Base-by-base conservation (phyloP, 345 rosid species). In the Erucastrum elatum region DNA sequence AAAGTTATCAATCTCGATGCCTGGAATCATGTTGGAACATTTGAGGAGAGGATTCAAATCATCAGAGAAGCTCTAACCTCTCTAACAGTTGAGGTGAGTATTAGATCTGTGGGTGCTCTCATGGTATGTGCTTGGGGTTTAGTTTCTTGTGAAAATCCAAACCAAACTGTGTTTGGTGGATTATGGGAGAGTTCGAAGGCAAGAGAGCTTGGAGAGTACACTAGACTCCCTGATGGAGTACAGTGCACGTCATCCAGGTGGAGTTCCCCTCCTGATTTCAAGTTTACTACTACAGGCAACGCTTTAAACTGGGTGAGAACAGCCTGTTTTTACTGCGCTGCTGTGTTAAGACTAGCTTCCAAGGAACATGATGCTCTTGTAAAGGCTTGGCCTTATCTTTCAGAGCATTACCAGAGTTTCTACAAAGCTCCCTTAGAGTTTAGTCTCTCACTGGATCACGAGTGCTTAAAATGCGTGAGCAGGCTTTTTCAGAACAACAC, bases 31-130 rank as follows among this genome's bases (percentile, higher is more conserved):
- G 63, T 59, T 26, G 11, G n/a, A 25, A 25, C 29, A 25, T 2
- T 55, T 7, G 26, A 25, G 1, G 56, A 49, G 56, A 59, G 63
- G 63, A 59, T 25, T 10, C 17, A 49, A 12, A 25, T 59, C 63
- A 59, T 59, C 63, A 59, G 13, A 27, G 63, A 59, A 59, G 63
- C 63, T 25, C 31, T 59, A 59, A 25, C n/a, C 4, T 59, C n/a
- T 59, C 63, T 25, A 59, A 26, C 31, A 3, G 1, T 0, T 10
- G 33, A 59, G 33, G 33, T 59, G n/a, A 59, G 64, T 26, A 0
- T 25, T 59, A 59, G 64, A 59, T 59, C 64, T 26, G 64, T 59
- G 64, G 64, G 64, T 59, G 31, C n/a, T 59, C 15, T 59, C 64
- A 59, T 59, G 64, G 33, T 59, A 25, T 59, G 64, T 59, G 33